phyloP scores from a whole-genome alignment of 2,329 filamentous ascomycete genomes.

The Verticillium longisporum region DNA sequence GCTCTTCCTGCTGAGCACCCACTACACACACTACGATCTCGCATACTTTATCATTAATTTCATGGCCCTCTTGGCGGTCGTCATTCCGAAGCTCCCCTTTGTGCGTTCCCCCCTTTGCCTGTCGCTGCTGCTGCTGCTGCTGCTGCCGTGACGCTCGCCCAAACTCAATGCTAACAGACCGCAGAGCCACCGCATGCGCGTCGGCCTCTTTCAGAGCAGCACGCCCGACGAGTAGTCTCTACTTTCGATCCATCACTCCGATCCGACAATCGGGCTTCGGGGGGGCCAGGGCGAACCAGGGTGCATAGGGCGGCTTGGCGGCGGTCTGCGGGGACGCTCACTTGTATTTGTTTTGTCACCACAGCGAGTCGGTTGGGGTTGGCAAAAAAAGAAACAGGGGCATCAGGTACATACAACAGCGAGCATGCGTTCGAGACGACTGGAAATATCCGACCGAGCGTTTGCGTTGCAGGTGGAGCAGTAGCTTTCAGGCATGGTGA shows the following conservation, averaged over 20 bases:
- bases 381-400: background rate
- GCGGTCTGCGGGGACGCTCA: background rate
- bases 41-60: slow-evolving; percentile 98
- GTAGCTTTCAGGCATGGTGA: background rate
- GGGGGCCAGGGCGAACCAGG: background rate
- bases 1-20: slow-evolving; percentile 92
- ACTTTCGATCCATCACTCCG: background rate
- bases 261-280: background rate
- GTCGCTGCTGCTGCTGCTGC: background rate
- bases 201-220: slow-evolving; percentile 62
- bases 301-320: background rate
- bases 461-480: background rate
- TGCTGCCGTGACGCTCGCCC: too few species aligned
- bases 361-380: background rate
- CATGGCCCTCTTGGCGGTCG: slow-evolving; percentile 81
- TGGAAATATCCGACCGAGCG: background rate
- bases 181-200: slow-evolving; percentile 71
- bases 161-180: background rate
- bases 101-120: slow-evolving; percentile 49
- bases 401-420: background rate
- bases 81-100: slow-evolving; percentile 93
- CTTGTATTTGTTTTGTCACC: background rate
- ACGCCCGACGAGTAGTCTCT: slow-evolving; percentile 49
- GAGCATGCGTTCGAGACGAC: background rate
- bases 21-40: slow-evolving; percentile 97